Evolutionary conservation across 345 rosid species (phyloP).

Genomic region (Hevea brasiliensis): DNA sequence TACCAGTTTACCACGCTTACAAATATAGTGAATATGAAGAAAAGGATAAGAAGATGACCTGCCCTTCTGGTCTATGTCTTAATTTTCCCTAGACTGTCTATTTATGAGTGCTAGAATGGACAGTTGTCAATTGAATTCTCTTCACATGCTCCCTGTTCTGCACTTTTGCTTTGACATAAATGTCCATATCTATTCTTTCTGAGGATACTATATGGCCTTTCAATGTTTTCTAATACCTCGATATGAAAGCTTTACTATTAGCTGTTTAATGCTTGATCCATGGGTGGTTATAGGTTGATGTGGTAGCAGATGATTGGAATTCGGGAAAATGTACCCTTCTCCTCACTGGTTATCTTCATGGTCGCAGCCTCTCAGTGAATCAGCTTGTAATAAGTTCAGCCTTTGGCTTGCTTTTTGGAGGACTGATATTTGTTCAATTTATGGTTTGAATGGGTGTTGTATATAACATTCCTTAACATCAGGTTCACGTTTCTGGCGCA

Average conservation of each 20-base stretch:
- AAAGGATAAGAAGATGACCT: not conserved
- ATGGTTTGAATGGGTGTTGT: slow-evolving; percentile 16
- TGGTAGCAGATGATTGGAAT: slow-evolving; percentile 44
- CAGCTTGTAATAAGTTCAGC: slow-evolving; percentile 67
- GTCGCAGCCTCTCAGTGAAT: slow-evolving; percentile 68
- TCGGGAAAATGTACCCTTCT: slow-evolving; percentile 62
- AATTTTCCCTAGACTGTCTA: not conserved
- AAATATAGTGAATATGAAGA: not conserved
- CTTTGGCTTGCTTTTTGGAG: slow-evolving; percentile 3
- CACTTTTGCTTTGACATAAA: not conserved
- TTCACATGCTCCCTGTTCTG: not conserved
- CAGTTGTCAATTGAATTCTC: not conserved
- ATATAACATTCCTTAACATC: slow-evolving; percentile 18
- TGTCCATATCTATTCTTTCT: not conserved
- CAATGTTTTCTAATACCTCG: not conserved
- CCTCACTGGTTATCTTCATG: slow-evolving; percentile 75
- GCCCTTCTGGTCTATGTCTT: not conserved
- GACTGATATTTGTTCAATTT: not conserved
- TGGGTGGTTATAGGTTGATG: slow-evolving; percentile 44
- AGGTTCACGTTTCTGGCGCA: slow-evolving; percentile 88
- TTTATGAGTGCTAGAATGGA: not conserved
- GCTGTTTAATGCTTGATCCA: not conserved
- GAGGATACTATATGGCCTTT: not conserved
- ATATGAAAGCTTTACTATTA: not conserved
- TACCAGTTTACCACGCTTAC: not conserved